Conservation (phyloP, 108 stramenopile genomes). For the Pseudonitzschia delicatissima region DNA sequence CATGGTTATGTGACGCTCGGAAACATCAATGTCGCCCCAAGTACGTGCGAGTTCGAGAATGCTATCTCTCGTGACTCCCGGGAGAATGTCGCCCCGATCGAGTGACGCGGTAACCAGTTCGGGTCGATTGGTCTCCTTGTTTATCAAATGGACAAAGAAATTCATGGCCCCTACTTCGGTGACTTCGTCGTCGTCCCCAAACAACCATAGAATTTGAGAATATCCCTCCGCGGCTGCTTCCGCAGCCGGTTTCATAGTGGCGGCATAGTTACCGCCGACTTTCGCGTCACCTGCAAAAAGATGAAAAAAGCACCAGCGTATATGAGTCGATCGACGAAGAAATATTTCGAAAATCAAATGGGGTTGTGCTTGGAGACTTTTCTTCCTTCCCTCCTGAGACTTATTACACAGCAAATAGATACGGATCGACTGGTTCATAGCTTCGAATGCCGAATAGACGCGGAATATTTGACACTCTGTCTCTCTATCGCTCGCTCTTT, state of each 20-base stretch:
- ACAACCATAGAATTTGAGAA: conserved; percentile 92
- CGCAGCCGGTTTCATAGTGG: conserved; percentile 84
- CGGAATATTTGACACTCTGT: too few relatives aligned
- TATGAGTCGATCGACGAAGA: neutral
- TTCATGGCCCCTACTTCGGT: conserved; percentile 99
- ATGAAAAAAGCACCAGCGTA: neutral
- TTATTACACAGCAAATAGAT: too few relatives aligned
- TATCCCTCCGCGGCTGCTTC: conserved; percentile 80
- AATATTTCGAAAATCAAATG: conserved; percentile 40
- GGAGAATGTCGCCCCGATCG: conserved; percentile 87
- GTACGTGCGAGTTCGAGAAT: conserved; percentile 71
- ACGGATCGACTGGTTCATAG: too few relatives aligned
- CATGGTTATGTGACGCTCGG: conserved; percentile 80
- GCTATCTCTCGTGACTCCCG: conserved; percentile 90
- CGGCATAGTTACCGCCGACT: conserved; percentile 95
- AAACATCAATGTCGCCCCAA: conserved; percentile 82
- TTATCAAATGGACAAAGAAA: conserved; percentile 84
- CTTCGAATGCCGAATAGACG: too few relatives aligned
- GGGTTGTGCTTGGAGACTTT: conserved; percentile 31
- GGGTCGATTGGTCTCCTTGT: conserved; percentile 46
- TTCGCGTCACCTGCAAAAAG: conserved; percentile 63
- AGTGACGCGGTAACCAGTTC: conserved; percentile 94
- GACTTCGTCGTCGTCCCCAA: conserved; percentile 82
- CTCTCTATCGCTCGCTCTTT: too few relatives aligned
- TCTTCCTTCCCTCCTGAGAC: too few relatives aligned